These are phyloP conservation scores for Xylaria hypoxylon DNA, from an alignment of 2,329 filamentous ascomycete genomes.

Conservation along the genomic window DNA sequence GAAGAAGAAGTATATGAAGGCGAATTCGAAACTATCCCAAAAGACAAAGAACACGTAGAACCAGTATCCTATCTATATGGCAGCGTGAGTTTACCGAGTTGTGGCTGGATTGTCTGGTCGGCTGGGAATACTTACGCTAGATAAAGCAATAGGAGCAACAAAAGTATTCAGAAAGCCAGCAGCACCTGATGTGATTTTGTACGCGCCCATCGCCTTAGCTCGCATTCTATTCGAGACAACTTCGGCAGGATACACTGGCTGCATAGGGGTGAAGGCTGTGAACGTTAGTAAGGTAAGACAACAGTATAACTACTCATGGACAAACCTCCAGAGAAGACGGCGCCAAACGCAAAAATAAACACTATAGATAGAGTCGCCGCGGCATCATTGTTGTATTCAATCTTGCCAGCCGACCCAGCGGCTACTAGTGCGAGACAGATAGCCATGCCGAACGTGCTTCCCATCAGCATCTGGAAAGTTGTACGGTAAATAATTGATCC, in stretches of 20 bases:
- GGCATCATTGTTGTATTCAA: conserved; percentile 52
- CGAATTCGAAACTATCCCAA: conserved; percentile 52
- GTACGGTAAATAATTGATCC: background rate
- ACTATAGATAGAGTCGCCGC: conserved; percentile 53
- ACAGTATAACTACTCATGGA: background rate
- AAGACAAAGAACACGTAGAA: conserved; percentile 55
- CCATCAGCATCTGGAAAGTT: conserved; percentile 49
- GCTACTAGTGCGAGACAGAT: conserved; percentile 54
- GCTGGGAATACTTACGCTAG: conserved; percentile 42
- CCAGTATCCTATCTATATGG: conserved; percentile 51
- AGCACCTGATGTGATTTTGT: conserved; percentile 53
- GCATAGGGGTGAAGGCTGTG: conserved; percentile 54
- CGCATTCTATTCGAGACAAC: conserved; percentile 55
- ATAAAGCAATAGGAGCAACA: conserved; percentile 49
- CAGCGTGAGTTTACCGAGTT: background rate
- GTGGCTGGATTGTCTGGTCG: background rate
- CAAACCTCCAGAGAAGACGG: conserved; percentile 49
- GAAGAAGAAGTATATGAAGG: conserved; percentile 52
- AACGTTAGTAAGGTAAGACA: conserved; percentile 19
- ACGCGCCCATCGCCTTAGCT: conserved; percentile 54
- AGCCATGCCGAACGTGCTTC: conserved; percentile 53
- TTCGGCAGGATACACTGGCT: conserved; percentile 54
- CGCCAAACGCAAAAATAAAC: conserved; percentile 56
- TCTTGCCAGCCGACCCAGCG: conserved; percentile 52
- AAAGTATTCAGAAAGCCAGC: conserved; percentile 54